Conservation (phyloP, 164 flowering plant species). For the Nymphaea thermarum region DNA sequence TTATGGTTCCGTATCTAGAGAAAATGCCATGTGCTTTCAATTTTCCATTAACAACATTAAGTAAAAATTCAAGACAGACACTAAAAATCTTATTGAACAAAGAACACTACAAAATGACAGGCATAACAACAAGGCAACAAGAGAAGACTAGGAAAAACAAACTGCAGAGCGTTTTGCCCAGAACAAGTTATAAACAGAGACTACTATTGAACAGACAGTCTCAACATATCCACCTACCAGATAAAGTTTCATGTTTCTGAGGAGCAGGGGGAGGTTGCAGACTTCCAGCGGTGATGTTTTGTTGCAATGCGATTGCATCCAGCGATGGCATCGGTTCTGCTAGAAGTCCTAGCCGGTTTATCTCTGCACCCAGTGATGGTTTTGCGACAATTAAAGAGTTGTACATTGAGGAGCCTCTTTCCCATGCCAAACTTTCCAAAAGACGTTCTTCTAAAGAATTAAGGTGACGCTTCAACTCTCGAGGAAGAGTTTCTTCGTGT, state of each 20-base stretch:
- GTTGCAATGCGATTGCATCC: constrained; percentile 79
- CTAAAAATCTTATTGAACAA: too few relatives aligned
- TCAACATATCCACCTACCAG: constrained; percentile 24
- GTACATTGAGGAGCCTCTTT: constrained; percentile 93
- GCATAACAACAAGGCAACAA: too few relatives aligned
- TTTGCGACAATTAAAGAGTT: constrained; percentile 88
- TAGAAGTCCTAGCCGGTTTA: constrained; percentile 63
- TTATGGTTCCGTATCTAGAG: too few relatives aligned
- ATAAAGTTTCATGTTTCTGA: constrained; percentile 41
- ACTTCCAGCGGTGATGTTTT: constrained; percentile 50
- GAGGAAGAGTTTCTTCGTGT: constrained; percentile 90
- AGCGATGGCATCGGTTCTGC: constrained; percentile 99
- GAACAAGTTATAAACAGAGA: too few relatives aligned
- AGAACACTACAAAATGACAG: too few relatives aligned
- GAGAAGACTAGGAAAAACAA: too few relatives aligned
- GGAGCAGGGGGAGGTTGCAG: constrained; percentile 35
- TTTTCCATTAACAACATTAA: too few relatives aligned
- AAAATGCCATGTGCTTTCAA: too few relatives aligned
- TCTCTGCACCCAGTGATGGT: constrained; percentile 63
- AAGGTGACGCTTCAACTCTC: constrained; percentile 85
- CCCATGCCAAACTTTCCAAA: constrained; percentile 98
- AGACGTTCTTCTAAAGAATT: constrained; percentile 92
- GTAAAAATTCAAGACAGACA: too few relatives aligned
- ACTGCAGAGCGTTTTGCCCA: too few relatives aligned
- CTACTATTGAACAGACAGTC: too few relatives aligned